Evolutionary conservation across 2,329 filamentous ascomycete species (phyloP).

Genomic region (Fusarium udum): DNA sequence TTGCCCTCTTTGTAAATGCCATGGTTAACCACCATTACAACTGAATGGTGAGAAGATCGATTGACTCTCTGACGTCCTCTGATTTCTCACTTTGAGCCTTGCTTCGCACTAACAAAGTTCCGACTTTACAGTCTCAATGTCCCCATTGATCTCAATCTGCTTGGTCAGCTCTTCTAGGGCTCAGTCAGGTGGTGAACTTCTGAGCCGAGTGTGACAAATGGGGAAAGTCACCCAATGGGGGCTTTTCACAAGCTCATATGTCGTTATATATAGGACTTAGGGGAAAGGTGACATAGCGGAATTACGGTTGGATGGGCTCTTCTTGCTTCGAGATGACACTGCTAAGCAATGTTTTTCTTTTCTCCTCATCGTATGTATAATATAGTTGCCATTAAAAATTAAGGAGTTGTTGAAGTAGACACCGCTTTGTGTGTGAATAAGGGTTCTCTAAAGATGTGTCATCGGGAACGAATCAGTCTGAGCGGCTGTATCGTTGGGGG

Average conservation of each 20-base stretch:
- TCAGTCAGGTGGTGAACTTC: background rate
- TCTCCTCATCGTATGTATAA: background rate
- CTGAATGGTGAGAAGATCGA: rapidly evolving
- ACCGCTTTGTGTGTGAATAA: rapidly evolving
- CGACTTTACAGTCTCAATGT: background rate
- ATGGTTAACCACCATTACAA: background rate
- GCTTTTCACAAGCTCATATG: background rate
- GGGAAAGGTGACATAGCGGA: background rate
- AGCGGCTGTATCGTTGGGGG: background rate
- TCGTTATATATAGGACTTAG: background rate
- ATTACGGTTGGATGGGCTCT: no score
- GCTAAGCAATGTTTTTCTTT: background rate
- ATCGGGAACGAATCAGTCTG: background rate
- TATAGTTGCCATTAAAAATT: background rate
- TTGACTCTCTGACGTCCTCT: background rate
- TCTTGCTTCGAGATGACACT: background rate
- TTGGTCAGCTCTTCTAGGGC: background rate
- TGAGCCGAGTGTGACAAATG: background rate
- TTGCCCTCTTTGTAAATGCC: no score
- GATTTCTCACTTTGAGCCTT: background rate
- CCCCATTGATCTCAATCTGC: background rate
- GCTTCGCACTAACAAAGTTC: background rate
- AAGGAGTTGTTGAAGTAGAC: background rate
- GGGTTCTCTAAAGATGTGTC: background rate
- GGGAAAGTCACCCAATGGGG: background rate